These are phyloP conservation scores for Trametes sanguinea DNA, from an alignment of 768 basidiomycete species.

Conservation along the genomic window DNA sequence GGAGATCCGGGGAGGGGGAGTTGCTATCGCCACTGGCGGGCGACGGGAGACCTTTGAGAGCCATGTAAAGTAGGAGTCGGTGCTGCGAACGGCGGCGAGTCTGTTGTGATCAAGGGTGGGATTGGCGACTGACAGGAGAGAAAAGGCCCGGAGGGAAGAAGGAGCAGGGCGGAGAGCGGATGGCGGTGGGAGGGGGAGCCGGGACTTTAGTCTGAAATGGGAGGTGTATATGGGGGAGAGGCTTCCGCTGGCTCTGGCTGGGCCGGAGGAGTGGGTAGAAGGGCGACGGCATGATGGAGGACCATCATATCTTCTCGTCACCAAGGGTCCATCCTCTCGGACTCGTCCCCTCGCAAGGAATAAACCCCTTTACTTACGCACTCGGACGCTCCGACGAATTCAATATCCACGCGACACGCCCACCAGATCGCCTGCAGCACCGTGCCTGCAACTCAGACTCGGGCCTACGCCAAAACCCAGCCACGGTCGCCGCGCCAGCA, in stretches of 20 bases:
- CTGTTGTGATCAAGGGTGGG: background rate
- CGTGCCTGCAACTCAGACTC: background rate
- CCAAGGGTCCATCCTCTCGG: conserved; percentile 28
- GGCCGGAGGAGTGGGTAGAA: conserved; percentile 26
- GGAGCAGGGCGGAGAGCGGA: conserved; percentile 19
- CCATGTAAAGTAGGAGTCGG: conserved; percentile 19
- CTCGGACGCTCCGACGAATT: conserved; percentile 17
- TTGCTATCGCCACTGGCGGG: conserved; percentile 24
- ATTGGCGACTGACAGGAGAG: background rate
- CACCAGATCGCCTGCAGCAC: conserved; percentile 10
- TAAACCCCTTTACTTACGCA: background rate
- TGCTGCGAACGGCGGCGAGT: background rate
- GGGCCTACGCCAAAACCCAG: conserved; percentile 4
- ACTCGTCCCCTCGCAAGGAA: background rate
- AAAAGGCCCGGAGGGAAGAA: conserved; percentile 6
- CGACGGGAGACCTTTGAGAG: conserved; percentile 19
- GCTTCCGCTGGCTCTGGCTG: background rate
- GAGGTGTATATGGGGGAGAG: conserved; percentile 23
- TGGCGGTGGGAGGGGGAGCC: conserved; percentile 22
- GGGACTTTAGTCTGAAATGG: conserved; percentile 26
- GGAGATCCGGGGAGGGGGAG: conserved; percentile 26
- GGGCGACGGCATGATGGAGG: conserved; percentile 29
- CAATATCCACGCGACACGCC: conserved; percentile 25
- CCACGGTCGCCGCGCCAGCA: conserved; percentile 9
- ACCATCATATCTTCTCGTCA: conserved; percentile 28